A percentile compares a stretch with the other conserved stretches of the same genome.
Conservation (phyloP, 2,329 filamentous ascomycete genomes). For the Penicillium decumbens region DNA sequence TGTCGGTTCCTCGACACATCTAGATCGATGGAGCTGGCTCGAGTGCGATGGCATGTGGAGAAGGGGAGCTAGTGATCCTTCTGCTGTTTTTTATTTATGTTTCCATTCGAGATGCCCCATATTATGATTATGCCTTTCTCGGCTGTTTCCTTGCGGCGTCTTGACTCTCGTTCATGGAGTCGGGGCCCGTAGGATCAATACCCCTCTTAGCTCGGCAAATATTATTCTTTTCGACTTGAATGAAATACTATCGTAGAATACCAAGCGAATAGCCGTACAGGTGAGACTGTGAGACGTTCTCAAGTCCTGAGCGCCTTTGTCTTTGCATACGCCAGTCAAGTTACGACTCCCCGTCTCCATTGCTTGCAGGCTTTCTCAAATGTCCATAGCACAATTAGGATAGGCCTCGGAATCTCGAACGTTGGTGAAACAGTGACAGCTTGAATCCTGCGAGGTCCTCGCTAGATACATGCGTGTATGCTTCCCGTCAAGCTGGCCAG, state of each 20-base stretch:
- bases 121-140: not conserved
- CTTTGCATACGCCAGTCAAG: no score
- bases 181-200: conserved; percentile 4
- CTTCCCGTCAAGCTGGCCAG: no score
- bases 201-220: conserved; percentile 5
- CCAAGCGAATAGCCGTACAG: not conserved
- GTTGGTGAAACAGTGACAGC: no score
- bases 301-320: not conserved
- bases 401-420: no score
- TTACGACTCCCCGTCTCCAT: no score
- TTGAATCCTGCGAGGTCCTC: no score
- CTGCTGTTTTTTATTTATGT: not conserved
- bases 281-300: not conserved
- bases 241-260: not conserved
- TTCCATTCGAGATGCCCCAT: not conserved
- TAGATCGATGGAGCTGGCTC: not conserved
- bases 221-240: not conserved
- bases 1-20: not conserved
- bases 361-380: no score
- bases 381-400: no score
- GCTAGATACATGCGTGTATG: no score
- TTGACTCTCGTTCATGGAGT: not conserved
- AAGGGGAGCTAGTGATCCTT: not conserved
- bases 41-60: not conserved
- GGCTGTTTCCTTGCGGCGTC: not conserved